phyloP scores from a whole-genome alignment of 164 flowering plant species.

The Warburgia ugandensis region DNA sequence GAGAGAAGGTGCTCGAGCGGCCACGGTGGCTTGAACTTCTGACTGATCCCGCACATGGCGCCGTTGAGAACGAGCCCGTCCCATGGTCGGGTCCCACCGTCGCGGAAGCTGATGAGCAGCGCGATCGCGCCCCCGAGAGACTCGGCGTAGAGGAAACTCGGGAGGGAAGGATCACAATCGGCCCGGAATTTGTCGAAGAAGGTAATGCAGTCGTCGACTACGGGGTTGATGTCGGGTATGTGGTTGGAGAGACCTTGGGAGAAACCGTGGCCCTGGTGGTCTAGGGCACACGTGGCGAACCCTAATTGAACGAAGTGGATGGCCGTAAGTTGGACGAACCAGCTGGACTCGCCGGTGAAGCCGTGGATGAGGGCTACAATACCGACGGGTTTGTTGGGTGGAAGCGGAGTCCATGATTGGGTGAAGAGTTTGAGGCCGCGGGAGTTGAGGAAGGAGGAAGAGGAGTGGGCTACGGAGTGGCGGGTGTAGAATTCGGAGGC shows the following conservation, averaged over 20 bases:
- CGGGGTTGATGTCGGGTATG: conserved; percentile 78
- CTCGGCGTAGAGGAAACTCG: conserved; percentile 80
- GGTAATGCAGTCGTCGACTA: conserved; percentile 71
- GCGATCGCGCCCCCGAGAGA: conserved; percentile 96
- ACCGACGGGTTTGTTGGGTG: conserved; percentile 37
- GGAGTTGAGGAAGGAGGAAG: conserved; percentile 56
- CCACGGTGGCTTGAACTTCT: conserved; percentile 94
- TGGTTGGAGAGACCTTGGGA: conserved; percentile 54
- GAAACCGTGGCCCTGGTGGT: conserved; percentile 96
- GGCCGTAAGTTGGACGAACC: conserved; percentile 74
- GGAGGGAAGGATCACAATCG: conserved; percentile 34
- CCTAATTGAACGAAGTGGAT: conserved; percentile 65
- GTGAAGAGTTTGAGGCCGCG: conserved; percentile 81
- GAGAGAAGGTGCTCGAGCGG: conserved; percentile 80
- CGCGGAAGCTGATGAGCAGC: conserved; percentile 57
- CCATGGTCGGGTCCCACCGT: conserved; percentile 29
- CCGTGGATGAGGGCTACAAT: conserved; percentile 74
- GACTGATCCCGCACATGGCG: conserved; percentile 92
- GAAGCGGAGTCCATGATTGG: conserved; percentile 76
- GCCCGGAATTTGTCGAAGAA: conserved; percentile 62
- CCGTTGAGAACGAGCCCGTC: conserved; percentile 79
- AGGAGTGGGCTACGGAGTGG: conserved; percentile 63
- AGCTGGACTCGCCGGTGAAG: conserved; percentile 80
- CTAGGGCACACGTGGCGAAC: conserved; percentile 73
- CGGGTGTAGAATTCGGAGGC: conserved; percentile 59